Evolutionary conservation across 768 basidiomycete genomes (phyloP), one percentile per base, ranked within the genome.

Genomic region (Udeniomyces megalosporus): DNA sequence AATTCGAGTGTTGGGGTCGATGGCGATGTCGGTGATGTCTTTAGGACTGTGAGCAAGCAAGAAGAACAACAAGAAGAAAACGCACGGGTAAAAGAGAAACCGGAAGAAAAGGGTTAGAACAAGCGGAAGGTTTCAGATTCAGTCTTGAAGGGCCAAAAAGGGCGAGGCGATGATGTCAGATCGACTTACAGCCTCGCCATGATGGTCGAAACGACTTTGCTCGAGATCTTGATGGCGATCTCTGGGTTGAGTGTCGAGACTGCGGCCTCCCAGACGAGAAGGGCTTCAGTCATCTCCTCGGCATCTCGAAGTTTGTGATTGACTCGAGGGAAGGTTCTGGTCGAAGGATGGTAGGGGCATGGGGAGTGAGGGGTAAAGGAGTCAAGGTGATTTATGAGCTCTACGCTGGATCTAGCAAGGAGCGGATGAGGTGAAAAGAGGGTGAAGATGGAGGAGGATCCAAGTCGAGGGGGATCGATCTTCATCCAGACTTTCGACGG

Each of bases 1-100:
- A 57, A 91, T 89, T 62, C 86, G 84, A 5, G 86, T 91, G 70
- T 89, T 82, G 60, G 73, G 71, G 73, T 88, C 85, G 64, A 92
- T 79, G 34, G 70, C 62, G 28, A 74, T 66, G 53, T 72, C 72
- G 24, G 66, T 66, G 66, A 56, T 50, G 47, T 64, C 32, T n/a
- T 20, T 34, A 28, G 47, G 46, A 4, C 61, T 62, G 48, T 22
- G 24, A 11, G 38, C 20, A 28, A 42, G 28, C n/a, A 0, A 6
- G 29, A 15, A 35, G 26, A 29, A n/a, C 24, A 47, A 47, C 11
- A 29, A 38, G 31, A 51, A 1, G 42, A 22, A 31, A 51, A n/a
- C n/a, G 49, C 22, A 8, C 3, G 32, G 45, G 31, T 14, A 29
- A 29, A 38, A 44, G 4, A 20, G 22, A 34, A 22, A 34, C 4